These are phyloP conservation scores for Solanum bukasovii DNA, from an alignment of 257 asterid species.

Conservation along the genomic window DNA sequence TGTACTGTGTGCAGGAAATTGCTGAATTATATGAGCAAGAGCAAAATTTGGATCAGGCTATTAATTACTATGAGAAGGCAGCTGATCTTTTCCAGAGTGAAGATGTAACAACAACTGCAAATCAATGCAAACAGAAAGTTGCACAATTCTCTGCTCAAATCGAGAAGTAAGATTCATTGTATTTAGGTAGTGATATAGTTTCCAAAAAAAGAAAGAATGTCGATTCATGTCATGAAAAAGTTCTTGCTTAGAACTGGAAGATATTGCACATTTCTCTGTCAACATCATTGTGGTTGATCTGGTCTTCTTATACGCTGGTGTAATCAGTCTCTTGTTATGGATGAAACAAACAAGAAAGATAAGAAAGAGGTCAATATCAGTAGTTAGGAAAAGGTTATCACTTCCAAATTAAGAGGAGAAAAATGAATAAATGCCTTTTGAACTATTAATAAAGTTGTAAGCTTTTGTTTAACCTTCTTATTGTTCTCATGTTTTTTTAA, in stretches of 20 bases:
- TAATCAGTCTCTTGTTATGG: background rate
- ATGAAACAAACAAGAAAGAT: background rate
- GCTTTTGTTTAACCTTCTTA: background rate
- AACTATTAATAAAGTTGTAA: background rate
- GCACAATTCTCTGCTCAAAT: slow-evolving; percentile 88
- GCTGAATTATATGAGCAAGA: slow-evolving; percentile 87
- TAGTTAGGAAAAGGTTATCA: background rate
- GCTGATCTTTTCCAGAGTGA: slow-evolving; percentile 90
- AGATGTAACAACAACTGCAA: slow-evolving; percentile 72
- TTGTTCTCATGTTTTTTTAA: background rate
- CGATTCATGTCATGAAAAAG: background rate
- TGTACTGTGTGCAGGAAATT: slow-evolving; percentile 53
- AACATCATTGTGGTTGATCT: background rate
- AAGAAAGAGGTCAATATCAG: background rate
- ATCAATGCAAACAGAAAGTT: slow-evolving; percentile 90
- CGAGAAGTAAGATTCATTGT: slow-evolving; percentile 54
- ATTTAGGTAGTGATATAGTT: background rate
- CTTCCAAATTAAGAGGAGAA: background rate
- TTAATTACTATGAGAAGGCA: slow-evolving; percentile 73
- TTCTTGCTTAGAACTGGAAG: background rate
- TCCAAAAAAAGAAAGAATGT: background rate
- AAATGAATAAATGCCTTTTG: background rate
- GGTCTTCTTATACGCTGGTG: background rate
- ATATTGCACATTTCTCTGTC: background rate
- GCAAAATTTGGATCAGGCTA: slow-evolving; percentile 69